Percentiles rank a stretch among this genome's conserved stretches.
These are phyloP conservation scores for Agroathelia rolfsii DNA, from an alignment of 1,284 basidiomycete genomes.

Conservation along the genomic window DNA sequence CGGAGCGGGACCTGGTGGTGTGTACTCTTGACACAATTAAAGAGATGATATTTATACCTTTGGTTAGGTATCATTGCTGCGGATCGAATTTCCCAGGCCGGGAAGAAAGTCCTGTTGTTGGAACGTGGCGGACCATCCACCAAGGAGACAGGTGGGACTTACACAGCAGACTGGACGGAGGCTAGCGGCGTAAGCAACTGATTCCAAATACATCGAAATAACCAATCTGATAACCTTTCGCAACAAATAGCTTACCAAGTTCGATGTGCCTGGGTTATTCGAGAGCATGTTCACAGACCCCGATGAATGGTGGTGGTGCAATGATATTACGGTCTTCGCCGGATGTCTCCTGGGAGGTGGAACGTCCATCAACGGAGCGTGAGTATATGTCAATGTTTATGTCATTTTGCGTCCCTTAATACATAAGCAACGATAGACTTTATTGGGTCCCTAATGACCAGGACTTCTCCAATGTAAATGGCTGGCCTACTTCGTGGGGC, in stretches of 20 bases:
- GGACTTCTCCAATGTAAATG: constrained; percentile 41
- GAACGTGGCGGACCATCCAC: constrained; percentile 56
- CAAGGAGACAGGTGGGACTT: constrained; percentile 49
- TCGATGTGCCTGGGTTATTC: constrained; percentile 54
- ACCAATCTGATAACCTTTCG: constrained; percentile 1
- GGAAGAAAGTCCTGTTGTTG: constrained; percentile 51
- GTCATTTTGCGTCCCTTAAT: constrained; percentile 6
- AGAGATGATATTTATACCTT: too few relatives aligned
- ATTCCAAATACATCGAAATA: not conserved
- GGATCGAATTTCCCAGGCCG: constrained; percentile 48
- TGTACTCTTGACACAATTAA: too few relatives aligned
- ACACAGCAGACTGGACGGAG: constrained; percentile 41
- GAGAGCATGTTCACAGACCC: constrained; percentile 52
- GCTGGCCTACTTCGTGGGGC: constrained; percentile 47
- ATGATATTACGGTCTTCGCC: constrained; percentile 52
- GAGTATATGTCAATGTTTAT: constrained; percentile 17
- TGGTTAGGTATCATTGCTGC: constrained; percentile 34
- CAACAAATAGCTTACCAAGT: constrained; percentile 42
- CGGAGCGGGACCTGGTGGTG: constrained; percentile 41
- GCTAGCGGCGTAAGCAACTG: constrained; percentile 32
- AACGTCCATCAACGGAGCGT: constrained; percentile 55
- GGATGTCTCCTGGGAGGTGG: constrained; percentile 57
- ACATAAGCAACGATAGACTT: constrained; percentile 25
- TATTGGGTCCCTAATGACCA: constrained; percentile 45
- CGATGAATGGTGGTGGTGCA: constrained; percentile 56